Evolutionary conservation across 2,329 filamentous ascomycete genomes (phyloP).

Genomic region (Ophiostoma himal-ulmi): DNA sequence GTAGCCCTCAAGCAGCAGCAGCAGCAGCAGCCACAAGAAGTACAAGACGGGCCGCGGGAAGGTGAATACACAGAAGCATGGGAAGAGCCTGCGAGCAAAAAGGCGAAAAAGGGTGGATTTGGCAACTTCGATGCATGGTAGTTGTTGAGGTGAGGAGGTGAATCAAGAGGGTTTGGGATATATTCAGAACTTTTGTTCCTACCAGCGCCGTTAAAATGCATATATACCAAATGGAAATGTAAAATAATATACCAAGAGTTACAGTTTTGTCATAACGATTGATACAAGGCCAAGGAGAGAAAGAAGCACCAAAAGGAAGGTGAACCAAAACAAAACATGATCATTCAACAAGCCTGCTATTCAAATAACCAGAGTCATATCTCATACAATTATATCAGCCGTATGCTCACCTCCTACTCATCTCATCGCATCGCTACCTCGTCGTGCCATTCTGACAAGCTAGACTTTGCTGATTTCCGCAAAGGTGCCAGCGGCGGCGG

Average conservation of each 20-base stretch:
- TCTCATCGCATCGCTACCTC: neutral
- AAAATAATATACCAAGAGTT: neutral
- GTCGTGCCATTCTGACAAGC: constrained; percentile 4
- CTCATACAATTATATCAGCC: neutral
- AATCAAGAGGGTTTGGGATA: neutral
- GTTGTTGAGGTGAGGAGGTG: constrained; percentile 20
- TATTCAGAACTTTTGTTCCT: neutral
- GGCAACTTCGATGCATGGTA: constrained; percentile 94
- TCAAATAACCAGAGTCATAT: neutral
- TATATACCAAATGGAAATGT: constrained; percentile 1
- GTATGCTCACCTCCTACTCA: neutral
- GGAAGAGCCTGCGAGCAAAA: constrained; percentile 73
- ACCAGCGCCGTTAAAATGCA: neutral
- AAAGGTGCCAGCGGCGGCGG: neutral
- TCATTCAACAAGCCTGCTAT: neutral
- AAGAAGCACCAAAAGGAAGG: neutral
- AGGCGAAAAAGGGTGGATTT: constrained; percentile 72
- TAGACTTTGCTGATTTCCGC: neutral
- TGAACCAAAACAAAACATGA: neutral
- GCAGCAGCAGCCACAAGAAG: constrained; percentile 26
- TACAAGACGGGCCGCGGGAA: constrained; percentile 54
- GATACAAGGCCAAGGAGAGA: neutral
- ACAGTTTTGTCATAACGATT: neutral
- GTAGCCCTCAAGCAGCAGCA: constrained; percentile 36
- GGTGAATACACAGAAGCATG: constrained; percentile 44